Base-by-base conservation (phyloP, 139 green algal genomes). In the Micractinium sp. region DNA sequence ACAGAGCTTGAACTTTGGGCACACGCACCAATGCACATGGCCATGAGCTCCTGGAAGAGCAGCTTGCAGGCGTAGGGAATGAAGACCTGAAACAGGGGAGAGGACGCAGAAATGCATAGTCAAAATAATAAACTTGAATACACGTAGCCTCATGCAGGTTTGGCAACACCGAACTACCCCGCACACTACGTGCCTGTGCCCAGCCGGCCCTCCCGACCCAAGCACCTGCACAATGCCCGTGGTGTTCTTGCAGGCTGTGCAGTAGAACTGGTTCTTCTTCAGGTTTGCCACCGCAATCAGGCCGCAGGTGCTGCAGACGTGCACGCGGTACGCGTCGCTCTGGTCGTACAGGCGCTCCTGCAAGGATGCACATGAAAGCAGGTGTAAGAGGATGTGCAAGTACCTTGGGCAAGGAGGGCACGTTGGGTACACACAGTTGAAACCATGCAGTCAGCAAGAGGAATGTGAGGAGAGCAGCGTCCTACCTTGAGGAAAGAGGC, bases 1-100 rank as follows among this genome's bases (percentile, higher is more conserved):
- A 53, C 35, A 53, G 74, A n/a, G n/a, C n/a, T n/a, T n/a, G n/a
- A n/a, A n/a, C n/a, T n/a, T n/a, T n/a, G n/a, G n/a, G n/a, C n/a
- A 20, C 36, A 9, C 79, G 2, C 19, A 71, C 53, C 80, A 22
- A 87, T 87, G 83, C 83, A 87, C 85, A 88, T 98, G n/a, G 94
- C 87, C 97, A 98, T 98, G 25, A 98, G 94, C 94, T 99, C 97
- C 92, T 99, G 97, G 93, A 98, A 98, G 66, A 99, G 94, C 87
- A 99, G 95, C 94, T 99, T 99, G 95, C 95, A 98, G 36, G 97
- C 97, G 85, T 98, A 99, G 15, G 97, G 97, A 85, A 99, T 93
- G 89, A 94, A 95, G 69, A 98, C 95, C 93, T 97, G 93, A 61
- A 33, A 3, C 25, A 73, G 38, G 35, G 56, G 78, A 56, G 33